Base-by-base conservation (phyloP, 179 eudicot species). In the Beta lomatogona region DNA sequence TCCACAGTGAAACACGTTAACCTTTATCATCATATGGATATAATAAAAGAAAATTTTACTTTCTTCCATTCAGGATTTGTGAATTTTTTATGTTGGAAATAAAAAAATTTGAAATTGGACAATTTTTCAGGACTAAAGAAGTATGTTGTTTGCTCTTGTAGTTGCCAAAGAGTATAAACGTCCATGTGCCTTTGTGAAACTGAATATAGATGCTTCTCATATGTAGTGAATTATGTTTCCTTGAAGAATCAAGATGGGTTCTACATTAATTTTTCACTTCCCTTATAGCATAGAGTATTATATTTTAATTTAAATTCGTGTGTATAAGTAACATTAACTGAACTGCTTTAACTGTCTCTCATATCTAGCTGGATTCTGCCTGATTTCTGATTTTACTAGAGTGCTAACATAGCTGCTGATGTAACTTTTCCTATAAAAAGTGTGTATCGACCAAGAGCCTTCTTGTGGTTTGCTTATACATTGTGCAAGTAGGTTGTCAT, bases 351-450 rank as follows among this genome's bases (percentile, higher is more conserved):
- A 63, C 36, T 63, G 67, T 10, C 67, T 63, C 31, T 9, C 16
- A 22, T 60, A 60, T 63, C n/a, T 63, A 77, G 65, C 70, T 45
- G 70, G 46, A 46, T 50, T 65, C 59, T 48, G 31, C 28, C 63
- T 78, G 12, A 31, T 79, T 55, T 44, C 21, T 13, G 21, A 41
- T n/a, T 68, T 18, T 54, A 18, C 13, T 63, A 22, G 14, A 63
- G 67, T n/a, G 9, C 31, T 63, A 63, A 22, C 12, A 63, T 22
- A 12, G 3, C 8, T 3, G 31, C 13, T n/a, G 67, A 22, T 21
- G 36, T 36, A 63, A 22, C 10, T 63, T 21, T 63, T 9, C 67
- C 67, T 63, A 2, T 59, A 59, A 59, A 46, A 1, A 22, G 16
- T 9, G 31, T 63, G 36, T 63, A 22, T 22, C 6, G 60, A n/a